These are phyloP conservation scores for Incumbomyces lentus DNA, from an alignment of 2,329 filamentous ascomycete genomes.

Conservation along the genomic window DNA sequence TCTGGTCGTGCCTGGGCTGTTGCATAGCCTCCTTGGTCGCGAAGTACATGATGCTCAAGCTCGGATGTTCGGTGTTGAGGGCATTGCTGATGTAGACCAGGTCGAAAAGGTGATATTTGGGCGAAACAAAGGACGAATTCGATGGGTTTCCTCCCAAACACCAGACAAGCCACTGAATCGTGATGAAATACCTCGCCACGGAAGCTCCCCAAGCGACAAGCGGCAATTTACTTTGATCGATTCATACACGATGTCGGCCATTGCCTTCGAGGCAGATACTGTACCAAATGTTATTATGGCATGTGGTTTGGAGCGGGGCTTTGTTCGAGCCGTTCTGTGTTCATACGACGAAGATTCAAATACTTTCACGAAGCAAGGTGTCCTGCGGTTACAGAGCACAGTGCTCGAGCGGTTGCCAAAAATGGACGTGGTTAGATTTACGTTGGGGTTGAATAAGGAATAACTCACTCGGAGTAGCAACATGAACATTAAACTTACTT, in stretches of 20 bases:
- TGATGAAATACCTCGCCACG: background rate
- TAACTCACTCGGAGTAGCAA: no score
- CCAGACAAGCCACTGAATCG: conserved; percentile 22
- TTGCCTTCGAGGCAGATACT: conserved; percentile 19
- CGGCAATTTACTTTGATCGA: conserved; percentile 31
- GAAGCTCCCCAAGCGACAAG: background rate
- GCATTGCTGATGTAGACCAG: conserved; percentile 28
- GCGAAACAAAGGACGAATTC: conserved; percentile 25
- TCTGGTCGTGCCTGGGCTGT: background rate
- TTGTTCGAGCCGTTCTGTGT: conserved; percentile 37
- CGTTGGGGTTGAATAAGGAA: no score
- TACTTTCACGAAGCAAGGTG: conserved; percentile 35
- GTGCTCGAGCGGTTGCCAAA: conserved; percentile 27
- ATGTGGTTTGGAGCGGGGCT: conserved; percentile 35
- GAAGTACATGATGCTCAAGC: conserved; percentile 33
- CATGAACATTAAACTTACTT: no score
- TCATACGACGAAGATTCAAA: conserved; percentile 35
- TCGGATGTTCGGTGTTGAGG: conserved; percentile 37
- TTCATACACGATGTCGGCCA: conserved; percentile 27
- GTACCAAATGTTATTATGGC: conserved; percentile 35
- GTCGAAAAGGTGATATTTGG: conserved; percentile 33
- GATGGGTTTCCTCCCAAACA: conserved; percentile 27
- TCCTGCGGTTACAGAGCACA: conserved; percentile 32
- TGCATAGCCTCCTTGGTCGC: conserved; percentile 25
- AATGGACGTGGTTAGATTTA: no score